Evolutionary conservation across 306 rosid species (phyloP).

Genomic region (Castanea sativa): DNA sequence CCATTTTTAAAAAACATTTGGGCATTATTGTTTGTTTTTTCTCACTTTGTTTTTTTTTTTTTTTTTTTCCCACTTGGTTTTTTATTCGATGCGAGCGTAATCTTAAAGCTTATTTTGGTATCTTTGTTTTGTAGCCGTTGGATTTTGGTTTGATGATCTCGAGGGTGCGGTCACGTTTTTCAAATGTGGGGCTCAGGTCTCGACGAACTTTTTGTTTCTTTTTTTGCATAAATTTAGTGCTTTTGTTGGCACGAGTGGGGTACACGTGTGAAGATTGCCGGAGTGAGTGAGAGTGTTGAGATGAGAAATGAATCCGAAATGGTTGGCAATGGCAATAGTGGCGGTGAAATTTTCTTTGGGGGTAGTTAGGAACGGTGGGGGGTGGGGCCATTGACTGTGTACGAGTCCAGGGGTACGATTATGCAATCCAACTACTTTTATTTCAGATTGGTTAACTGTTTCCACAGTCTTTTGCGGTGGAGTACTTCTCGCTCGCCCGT

Average conservation of each 20-base stretch:
- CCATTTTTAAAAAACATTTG: background rate
- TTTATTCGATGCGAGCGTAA: background rate
- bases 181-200: background rate
- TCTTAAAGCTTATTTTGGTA: background rate
- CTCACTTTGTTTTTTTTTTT: background rate
- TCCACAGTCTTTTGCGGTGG: too few relatives aligned
- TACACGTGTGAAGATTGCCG: background rate
- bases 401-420: background rate
- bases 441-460: background rate
- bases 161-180: background rate
- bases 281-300: too few relatives aligned
- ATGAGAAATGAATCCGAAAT: too few relatives aligned
- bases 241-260: background rate
- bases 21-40: background rate
- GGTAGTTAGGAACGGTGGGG: background rate
- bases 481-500: too few relatives aligned
- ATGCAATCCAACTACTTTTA: background rate
- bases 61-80: background rate
- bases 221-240: background rate
- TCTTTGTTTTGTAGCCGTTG: background rate
- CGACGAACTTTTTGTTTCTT: background rate
- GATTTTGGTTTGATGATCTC: background rate
- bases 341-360: background rate
- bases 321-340: background rate
- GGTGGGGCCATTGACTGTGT: background rate